A percentile compares a stretch with the other conserved stretches of the same genome.
Evolutionary conservation across 1,284 basidiomycete species (phyloP).

Genomic region (Exobasidium cylindrosporum): DNA sequence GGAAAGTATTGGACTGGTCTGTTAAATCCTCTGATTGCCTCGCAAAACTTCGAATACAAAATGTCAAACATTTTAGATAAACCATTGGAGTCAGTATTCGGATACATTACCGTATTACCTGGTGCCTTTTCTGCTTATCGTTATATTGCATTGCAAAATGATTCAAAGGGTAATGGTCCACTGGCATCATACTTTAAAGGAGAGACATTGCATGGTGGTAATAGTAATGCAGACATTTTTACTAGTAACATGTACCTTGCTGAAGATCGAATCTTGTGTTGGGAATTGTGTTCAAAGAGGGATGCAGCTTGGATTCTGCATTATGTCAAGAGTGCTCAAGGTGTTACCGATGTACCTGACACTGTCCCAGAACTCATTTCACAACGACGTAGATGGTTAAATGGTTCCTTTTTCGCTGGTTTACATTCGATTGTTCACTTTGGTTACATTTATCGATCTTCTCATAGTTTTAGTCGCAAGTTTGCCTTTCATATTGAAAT

Average conservation of each 20-base stretch:
- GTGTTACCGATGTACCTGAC: slow-evolving; percentile 51
- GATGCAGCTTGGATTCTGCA: slow-evolving; percentile 50
- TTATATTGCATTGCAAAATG: slow-evolving; percentile 87
- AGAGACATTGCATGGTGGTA: slow-evolving; percentile 63
- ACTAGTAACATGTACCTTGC: slow-evolving; percentile 53
- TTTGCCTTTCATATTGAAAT: slow-evolving; percentile 50
- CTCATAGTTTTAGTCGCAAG: slow-evolving; percentile 46
- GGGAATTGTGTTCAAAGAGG: slow-evolving; percentile 56
- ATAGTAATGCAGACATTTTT: slow-evolving; percentile 49
- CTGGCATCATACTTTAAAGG: slow-evolving; percentile 91
- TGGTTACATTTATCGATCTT: slow-evolving; percentile 52
- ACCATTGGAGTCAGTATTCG: slow-evolving; percentile 72
- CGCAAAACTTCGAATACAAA: slow-evolving; percentile 52
- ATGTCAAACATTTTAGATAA: slow-evolving; percentile 49
- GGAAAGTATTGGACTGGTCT: slow-evolving; percentile 65
- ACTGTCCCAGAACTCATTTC: slow-evolving; percentile 46
- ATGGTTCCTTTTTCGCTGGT: slow-evolving; percentile 52
- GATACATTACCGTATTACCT: slow-evolving; percentile 87
- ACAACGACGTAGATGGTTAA: slow-evolving; percentile 51
- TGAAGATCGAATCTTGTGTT: slow-evolving; percentile 52
- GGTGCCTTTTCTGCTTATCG: slow-evolving; percentile 80
- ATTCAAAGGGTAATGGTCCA: slow-evolving; percentile 75
- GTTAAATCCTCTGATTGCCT: slow-evolving; percentile 70
- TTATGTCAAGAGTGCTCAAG: slow-evolving; percentile 51
- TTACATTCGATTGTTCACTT: slow-evolving; percentile 55